These are phyloP conservation scores for Phaeodactylum tricornutum DNA, from an alignment of 108 stramenopile species.

Conservation along the genomic window DNA sequence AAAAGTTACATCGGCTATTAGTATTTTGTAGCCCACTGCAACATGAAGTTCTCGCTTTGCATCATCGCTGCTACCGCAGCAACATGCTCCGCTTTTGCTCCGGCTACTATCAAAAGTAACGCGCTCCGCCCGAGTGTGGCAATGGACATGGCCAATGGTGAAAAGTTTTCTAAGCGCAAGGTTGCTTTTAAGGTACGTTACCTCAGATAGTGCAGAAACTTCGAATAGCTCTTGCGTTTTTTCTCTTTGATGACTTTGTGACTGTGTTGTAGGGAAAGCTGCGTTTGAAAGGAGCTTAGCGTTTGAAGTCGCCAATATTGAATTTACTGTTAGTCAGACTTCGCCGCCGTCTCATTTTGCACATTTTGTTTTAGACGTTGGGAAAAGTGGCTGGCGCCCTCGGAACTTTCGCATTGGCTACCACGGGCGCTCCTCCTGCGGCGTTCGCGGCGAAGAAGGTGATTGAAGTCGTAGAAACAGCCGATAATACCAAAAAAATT, in stretches of 20 bases:
- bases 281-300: not conserved
- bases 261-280: not conserved
- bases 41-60: too few species aligned
- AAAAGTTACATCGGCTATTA: too few species aligned
- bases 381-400: conserved; percentile 59
- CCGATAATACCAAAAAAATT: conserved; percentile 53
- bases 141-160: conserved; percentile 45
- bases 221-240: not conserved
- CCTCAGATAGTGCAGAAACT: not conserved
- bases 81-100: too few species aligned
- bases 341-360: not conserved
- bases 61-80: too few species aligned
- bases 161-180: conserved; percentile 49
- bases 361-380: conserved; percentile 20
- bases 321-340: not conserved
- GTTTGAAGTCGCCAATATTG: not conserved
- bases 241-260: not conserved
- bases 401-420: conserved; percentile 50
- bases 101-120: too few species aligned
- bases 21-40: too few species aligned
- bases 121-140: too few species aligned
- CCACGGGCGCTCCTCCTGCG: conserved; percentile 48
- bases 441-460: conserved; percentile 57
- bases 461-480: conserved; percentile 51
- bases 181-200: conserved; percentile 46